These are phyloP conservation scores for Candida pseudofarinosa DNA, from an alignment of 805 yeast genomes.

Conservation along the genomic window DNA sequence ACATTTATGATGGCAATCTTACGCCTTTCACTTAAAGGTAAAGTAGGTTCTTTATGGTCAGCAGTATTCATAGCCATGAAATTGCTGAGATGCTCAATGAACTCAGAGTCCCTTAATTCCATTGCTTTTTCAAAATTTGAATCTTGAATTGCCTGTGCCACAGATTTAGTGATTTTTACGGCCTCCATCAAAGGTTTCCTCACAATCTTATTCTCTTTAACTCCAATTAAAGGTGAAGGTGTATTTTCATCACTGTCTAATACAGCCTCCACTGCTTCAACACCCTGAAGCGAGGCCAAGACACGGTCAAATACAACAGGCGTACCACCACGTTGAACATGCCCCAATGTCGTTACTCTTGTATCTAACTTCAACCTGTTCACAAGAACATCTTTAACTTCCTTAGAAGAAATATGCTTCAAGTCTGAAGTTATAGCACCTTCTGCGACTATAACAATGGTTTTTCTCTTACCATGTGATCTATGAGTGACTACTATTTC, in stretches of 20 bases:
- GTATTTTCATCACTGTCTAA: conserved; percentile 82
- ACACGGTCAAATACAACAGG: conserved; percentile 94
- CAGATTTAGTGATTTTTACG: conserved; percentile 80
- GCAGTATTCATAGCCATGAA: conserved; percentile 66
- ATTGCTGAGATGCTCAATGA: conserved; percentile 72
- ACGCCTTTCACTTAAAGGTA: conserved; percentile 59
- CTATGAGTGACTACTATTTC: conserved; percentile 76
- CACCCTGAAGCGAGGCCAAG: conserved; percentile 94
- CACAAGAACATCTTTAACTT: conserved; percentile 78
- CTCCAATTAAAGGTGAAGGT: conserved; percentile 93
- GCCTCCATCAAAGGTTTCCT: conserved; percentile 87
- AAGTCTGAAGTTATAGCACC: conserved; percentile 88
- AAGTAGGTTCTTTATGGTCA: conserved; percentile 56
- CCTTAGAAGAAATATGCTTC: conserved; percentile 73
- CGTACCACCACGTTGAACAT: conserved; percentile 98
- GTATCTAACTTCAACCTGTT: conserved; percentile 82
- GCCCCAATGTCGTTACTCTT: conserved; percentile 92
- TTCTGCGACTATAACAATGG: conserved; percentile 95
- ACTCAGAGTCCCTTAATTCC: conserved; percentile 80
- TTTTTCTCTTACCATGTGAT: conserved; percentile 83
- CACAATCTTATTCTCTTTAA: conserved; percentile 80
- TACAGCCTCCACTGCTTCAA: conserved; percentile 93
- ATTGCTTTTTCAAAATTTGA: conserved; percentile 87
- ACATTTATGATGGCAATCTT: conserved; percentile 84
- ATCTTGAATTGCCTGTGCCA: conserved; percentile 77